Evolutionary conservation across 176 grass and related monocot species (phyloP).

Genomic region (Avena insularis): DNA sequence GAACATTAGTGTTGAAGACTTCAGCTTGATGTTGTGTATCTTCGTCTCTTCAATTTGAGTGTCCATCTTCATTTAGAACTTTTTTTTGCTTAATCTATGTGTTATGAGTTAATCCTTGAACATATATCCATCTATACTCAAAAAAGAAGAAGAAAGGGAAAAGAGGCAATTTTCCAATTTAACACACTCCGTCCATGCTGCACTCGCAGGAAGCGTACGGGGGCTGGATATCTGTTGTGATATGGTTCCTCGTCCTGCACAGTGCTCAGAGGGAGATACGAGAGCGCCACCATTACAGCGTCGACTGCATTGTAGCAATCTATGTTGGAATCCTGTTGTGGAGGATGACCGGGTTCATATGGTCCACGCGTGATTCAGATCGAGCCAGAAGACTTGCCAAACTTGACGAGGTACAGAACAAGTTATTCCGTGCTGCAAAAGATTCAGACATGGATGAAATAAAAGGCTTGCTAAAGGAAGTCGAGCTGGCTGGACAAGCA

Average conservation of each 20-base stretch:
- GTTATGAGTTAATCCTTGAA: background rate
- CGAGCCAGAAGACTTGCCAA: conserved; percentile 66
- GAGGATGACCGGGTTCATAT: conserved; percentile 82
- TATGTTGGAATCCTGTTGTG: conserved; percentile 84
- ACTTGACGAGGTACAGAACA: conserved; percentile 65
- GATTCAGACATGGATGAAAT: conserved; percentile 79
- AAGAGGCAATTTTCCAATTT: background rate
- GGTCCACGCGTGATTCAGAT: conserved; percentile 56
- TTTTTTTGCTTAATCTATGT: background rate
- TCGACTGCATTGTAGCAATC: conserved; percentile 88
- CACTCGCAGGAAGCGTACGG: conserved; percentile 81
- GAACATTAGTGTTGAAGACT: background rate
- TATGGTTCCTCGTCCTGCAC: conserved; percentile 88
- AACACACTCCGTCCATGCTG: background rate
- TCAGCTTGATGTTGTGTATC: background rate
- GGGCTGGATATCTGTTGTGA: conserved; percentile 73
- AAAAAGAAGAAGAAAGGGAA: background rate
- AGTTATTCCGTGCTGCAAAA: conserved; percentile 64
- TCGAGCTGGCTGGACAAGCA: conserved; percentile 68
- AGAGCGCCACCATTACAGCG: conserved; percentile 78
- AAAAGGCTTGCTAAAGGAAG: conserved; percentile 70
- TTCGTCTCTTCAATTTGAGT: background rate
- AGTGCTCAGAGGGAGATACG: conserved; percentile 87
- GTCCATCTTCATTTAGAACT: background rate
- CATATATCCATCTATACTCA: background rate